These are phyloP conservation scores for Colletotrichum sp. DNA, from an alignment of 2,329 filamentous ascomycete species.

Conservation along the genomic window DNA sequence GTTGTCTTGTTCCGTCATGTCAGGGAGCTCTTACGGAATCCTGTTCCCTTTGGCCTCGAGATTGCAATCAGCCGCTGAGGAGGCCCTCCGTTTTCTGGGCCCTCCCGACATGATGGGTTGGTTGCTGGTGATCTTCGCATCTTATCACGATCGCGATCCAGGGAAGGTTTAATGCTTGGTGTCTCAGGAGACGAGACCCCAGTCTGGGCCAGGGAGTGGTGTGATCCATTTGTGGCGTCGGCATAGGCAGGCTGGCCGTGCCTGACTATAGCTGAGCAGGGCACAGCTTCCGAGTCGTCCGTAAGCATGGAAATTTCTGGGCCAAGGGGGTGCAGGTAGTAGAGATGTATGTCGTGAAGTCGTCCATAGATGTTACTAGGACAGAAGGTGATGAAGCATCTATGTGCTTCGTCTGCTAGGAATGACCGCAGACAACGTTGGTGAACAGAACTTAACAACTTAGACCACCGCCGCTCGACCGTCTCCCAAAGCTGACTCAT, in stretches of 20 bases:
- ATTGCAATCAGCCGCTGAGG: neutral
- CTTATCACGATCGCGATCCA: neutral
- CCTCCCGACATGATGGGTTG: neutral
- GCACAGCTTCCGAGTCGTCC: neutral
- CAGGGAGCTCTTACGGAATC: constrained; percentile 5
- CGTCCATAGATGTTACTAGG: neutral
- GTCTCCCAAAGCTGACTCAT: neutral
- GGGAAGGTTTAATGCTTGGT: neutral
- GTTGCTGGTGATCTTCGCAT: neutral
- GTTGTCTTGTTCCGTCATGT: constrained; percentile 4
- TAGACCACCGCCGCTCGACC: neutral
- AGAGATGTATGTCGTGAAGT: neutral
- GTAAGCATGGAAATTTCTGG: neutral
- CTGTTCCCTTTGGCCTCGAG: neutral
- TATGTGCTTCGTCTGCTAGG: neutral
- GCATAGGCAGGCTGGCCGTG: neutral
- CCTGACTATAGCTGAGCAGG: neutral
- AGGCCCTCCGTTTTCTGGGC: neutral
- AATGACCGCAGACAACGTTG: neutral
- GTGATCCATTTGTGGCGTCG: neutral
- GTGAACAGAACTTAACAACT: neutral
- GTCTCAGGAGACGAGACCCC: neutral
- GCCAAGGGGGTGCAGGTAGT: neutral
- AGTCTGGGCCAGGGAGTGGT: neutral
- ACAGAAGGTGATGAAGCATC: neutral